Evolutionary conservation across 768 basidiomycete species (phyloP), one percentile per base, ranked within the genome.

Genomic region (Mrakia hoshinonis): DNA sequence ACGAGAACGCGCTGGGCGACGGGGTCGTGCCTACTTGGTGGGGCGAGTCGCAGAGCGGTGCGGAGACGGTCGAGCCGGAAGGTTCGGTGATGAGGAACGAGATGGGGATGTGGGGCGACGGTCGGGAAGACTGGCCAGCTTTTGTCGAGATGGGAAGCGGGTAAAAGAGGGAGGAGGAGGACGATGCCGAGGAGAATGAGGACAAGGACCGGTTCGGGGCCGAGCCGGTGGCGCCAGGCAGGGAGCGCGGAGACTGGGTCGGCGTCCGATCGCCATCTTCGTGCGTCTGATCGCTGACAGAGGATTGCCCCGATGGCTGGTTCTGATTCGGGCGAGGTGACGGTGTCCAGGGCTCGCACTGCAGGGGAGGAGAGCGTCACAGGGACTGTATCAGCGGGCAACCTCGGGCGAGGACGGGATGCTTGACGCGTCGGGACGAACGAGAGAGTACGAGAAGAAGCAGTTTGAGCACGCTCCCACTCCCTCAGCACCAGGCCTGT

Each of bases 391-490:
- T n/a, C n/a, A n/a, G n/a, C 11, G 12, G 12, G 29, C 5, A 15
- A 60, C 18, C 7, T 61, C 31, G 11, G 36, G 36, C 36, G 5
- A 38, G 36, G 36, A 39, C 18, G 58, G 22, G 13, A 10, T 15
- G 15, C 43, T 6, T 43, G 43, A 20, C 31, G 36, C 15, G 55
- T 29, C 26, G 55, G 34, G 58, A 51, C 64, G 47, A 9, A 66
- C 64, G 31, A 66, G 64, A 18, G 64, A 66, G 48, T 66, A 66
- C 1, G 64, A 66, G 48, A 66, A 66, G 48, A 66, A 66, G 34
- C 64, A 66, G 48, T 66, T 66, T 2, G 24, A 29, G 64, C 64
- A 66, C 1, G 64, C 64, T 48, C 64, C 64, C 2, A 66, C 64
- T 7, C 64, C 64, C 49, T 66, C 64, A 26, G 15, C 47, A n/a